These are phyloP conservation scores for Fraxinus sp. DNA, from an alignment of 305 asterid genomes.

Conservation along the genomic window DNA sequence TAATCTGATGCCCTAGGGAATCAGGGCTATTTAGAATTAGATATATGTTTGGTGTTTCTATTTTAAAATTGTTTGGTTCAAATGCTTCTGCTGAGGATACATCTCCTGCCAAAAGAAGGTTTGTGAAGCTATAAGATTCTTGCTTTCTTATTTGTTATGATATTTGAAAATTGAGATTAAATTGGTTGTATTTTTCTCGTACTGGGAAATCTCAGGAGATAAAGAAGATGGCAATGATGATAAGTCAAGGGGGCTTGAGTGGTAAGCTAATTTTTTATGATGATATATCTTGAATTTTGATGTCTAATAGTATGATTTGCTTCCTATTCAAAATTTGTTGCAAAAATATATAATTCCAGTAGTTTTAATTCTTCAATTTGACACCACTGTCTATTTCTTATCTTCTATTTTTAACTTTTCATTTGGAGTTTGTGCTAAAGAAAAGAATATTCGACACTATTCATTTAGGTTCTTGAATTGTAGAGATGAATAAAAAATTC, in stretches of 20 bases:
- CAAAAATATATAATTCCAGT: neutral
- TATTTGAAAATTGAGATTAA: neutral
- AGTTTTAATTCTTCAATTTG: neutral
- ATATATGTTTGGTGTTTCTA: neutral
- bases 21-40: neutral
- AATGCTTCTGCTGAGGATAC: slow-evolving; percentile 51
- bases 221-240: slow-evolving; percentile 46
- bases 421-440: neutral
- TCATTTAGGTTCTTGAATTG: neutral
- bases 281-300: neutral
- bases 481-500: neutral
- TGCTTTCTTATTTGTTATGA: neutral
- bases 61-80: slow-evolving; percentile 26
- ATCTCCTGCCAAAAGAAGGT: slow-evolving; percentile 55
- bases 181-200: slow-evolving; percentile 11
- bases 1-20: neutral
- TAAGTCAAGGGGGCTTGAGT: slow-evolving; percentile 37
- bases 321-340: neutral
- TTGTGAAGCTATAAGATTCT: neutral
- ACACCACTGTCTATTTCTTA: neutral
- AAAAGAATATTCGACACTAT: neutral
- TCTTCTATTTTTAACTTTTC: neutral
- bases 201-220: slow-evolving; percentile 53
- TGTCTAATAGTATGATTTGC: neutral
- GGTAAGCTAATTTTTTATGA: slow-evolving; percentile 34